Evolutionary conservation across 345 rosid genomes (phyloP).

Genomic region (Euphorbia lathyris): DNA sequence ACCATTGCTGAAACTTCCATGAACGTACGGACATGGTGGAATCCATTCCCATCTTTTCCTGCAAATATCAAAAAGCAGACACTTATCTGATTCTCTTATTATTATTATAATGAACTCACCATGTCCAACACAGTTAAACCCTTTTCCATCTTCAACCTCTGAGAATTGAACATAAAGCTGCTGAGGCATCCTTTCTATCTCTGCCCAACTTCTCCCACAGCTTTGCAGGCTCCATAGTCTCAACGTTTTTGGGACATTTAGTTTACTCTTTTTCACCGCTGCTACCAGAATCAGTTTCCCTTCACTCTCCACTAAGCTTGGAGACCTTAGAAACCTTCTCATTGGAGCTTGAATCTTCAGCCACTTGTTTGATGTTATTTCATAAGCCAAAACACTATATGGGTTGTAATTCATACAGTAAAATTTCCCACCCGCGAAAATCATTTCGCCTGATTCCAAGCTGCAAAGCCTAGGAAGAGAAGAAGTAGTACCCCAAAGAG

Average conservation of each 20-base stretch:
- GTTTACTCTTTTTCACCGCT: slow-evolving; percentile 92
- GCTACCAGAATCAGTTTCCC: slow-evolving; percentile 76
- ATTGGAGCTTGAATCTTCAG: slow-evolving; percentile 87
- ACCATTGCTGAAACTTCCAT: too few species aligned
- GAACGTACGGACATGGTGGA: slow-evolving; percentile 79
- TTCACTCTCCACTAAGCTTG: slow-evolving; percentile 65
- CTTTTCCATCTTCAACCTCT: slow-evolving; percentile 64
- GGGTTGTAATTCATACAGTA: slow-evolving; percentile 93
- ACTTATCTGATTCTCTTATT: slow-evolving; percentile 47
- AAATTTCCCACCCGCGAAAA: slow-evolving; percentile 53
- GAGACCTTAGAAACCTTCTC: slow-evolving; percentile 90
- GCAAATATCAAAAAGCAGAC: slow-evolving; percentile 62
- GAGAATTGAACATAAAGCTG: slow-evolving; percentile 70
- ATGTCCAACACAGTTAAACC: slow-evolving; percentile 76
- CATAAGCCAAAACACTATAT: slow-evolving; percentile 70
- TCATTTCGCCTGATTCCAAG: slow-evolving; percentile 82
- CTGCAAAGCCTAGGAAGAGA: slow-evolving; percentile 81
- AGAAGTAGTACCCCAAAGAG: slow-evolving; percentile 76
- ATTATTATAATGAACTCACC: slow-evolving; percentile 74
- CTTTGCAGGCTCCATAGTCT: slow-evolving; percentile 76
- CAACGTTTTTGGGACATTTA: slow-evolving; percentile 89
- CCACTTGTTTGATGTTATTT: slow-evolving; percentile 60
- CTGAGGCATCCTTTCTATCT: slow-evolving; percentile 92
- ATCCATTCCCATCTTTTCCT: slow-evolving; percentile 91
- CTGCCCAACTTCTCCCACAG: slow-evolving; percentile 76